phyloP scores from a whole-genome alignment of 179 eudicot species.

The Heliamphora pulchella region DNA sequence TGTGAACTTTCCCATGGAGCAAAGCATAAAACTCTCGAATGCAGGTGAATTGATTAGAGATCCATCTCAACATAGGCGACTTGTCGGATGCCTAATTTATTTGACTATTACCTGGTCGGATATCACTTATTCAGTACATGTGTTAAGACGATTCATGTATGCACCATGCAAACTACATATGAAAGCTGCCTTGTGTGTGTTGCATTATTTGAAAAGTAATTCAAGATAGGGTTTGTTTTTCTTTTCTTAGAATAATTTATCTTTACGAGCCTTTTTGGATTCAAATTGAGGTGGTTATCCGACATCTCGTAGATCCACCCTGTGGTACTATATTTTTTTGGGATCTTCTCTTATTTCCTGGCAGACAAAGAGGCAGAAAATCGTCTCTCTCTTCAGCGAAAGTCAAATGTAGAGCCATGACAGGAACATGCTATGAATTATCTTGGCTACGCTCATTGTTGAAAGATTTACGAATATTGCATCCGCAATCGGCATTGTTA shows the following conservation, averaged over 20 bases:
- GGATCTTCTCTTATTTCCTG: too few relatives aligned
- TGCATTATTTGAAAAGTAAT: not conserved
- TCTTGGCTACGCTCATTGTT: too few relatives aligned
- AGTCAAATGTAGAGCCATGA: not conserved
- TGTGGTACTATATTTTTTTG: too few relatives aligned
- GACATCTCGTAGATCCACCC: too few relatives aligned
- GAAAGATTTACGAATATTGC: not conserved
- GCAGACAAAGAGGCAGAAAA: not conserved
- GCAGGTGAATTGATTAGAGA: not conserved
- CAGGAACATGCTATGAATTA: too few relatives aligned
- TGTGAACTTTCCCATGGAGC: too few relatives aligned
- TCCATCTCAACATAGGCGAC: not conserved
- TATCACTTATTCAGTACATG: not conserved
- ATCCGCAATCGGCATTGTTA: conserved; percentile 1
- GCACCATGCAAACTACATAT: not conserved
- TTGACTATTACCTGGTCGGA: not conserved
- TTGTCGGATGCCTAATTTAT: not conserved
- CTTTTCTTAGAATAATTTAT: not conserved
- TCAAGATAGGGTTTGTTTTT: too few relatives aligned
- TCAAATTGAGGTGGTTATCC: too few relatives aligned
- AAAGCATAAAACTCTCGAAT: not conserved
- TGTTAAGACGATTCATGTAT: conserved; percentile 2
- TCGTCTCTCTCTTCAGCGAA: not conserved
- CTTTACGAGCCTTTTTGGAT: not conserved
- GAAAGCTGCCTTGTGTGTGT: not conserved